phyloP scores from a whole-genome alignment of 768 basidiomycete species.

The Termitomyces sp. region DNA sequence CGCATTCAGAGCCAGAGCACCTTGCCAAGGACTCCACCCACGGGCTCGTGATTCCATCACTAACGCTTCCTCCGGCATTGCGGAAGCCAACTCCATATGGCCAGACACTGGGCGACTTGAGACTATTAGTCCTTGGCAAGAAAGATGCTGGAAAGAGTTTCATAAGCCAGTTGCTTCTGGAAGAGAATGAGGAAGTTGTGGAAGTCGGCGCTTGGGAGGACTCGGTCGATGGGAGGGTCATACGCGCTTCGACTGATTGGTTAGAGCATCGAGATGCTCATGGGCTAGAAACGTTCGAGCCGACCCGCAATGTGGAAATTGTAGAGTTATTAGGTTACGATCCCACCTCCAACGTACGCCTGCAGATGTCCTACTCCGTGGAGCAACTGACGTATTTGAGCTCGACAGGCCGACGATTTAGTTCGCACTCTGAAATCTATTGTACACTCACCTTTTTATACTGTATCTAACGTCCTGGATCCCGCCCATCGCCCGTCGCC shows the following conservation, averaged over 20 bases:
- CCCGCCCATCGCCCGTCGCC: slow-evolving; percentile 46
- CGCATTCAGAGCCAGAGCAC: slow-evolving; percentile 35
- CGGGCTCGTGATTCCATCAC: slow-evolving; percentile 65
- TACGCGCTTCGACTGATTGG: slow-evolving; percentile 69
- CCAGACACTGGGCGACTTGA: slow-evolving; percentile 58
- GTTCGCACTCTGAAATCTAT: slow-evolving; percentile 27
- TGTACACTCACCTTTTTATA: slow-evolving; percentile 52
- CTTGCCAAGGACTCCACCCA: slow-evolving; percentile 31
- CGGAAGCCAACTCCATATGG: slow-evolving; percentile 61
- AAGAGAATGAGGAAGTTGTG: slow-evolving; percentile 65
- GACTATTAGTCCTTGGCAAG: slow-evolving; percentile 48
- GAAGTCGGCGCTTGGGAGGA: slow-evolving; percentile 58
- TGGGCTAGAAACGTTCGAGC: slow-evolving; percentile 61
- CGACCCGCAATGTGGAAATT: slow-evolving; percentile 60
- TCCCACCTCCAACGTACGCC: slow-evolving; percentile 34
- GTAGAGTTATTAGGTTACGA: slow-evolving; percentile 43
- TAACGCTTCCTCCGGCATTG: slow-evolving; percentile 57
- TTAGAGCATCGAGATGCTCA: slow-evolving; percentile 59
- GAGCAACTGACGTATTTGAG: slow-evolving; percentile 5
- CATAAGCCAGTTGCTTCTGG: slow-evolving; percentile 43
- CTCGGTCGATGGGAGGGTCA: slow-evolving; percentile 32
- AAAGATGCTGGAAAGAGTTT: slow-evolving; percentile 39
- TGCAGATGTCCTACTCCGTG: background rate
- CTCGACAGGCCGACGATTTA: slow-evolving; percentile 25
- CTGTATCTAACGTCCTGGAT: slow-evolving; percentile 47